These are phyloP conservation scores for Erucastrum elatum DNA, from an alignment of 345 rosid species.

Conservation along the genomic window DNA sequence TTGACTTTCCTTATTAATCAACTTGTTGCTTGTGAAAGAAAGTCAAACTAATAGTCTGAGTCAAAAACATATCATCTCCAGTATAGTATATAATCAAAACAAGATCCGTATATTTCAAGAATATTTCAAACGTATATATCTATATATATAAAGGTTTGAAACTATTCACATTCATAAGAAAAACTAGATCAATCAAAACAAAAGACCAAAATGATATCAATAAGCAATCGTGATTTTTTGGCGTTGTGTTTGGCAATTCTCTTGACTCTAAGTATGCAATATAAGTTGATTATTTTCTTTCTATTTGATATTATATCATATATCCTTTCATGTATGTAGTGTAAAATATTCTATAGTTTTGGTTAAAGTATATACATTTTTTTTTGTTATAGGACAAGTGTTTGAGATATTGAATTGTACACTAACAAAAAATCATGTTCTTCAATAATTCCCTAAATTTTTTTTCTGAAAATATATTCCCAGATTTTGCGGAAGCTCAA, in stretches of 20 bases:
- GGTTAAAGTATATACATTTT: neutral
- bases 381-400: neutral
- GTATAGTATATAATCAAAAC: neutral
- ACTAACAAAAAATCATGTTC: neutral
- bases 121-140: neutral
- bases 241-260: conserved; percentile 16
- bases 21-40: neutral
- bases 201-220: neutral
- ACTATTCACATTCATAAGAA: neutral
- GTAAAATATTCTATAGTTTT: neutral
- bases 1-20: neutral
- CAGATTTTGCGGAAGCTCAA: conserved; percentile 16
- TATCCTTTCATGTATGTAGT: neutral
- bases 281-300: neutral
- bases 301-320: neutral
- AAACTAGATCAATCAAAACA: neutral
- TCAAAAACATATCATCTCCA: neutral
- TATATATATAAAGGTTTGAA: neutral
- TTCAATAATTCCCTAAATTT: neutral
- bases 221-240: neutral
- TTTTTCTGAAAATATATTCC: conserved; percentile 4
- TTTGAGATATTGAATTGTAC: neutral
- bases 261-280: conserved; percentile 17
- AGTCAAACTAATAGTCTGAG: neutral
- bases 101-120: neutral